Evolutionary conservation across 2,329 filamentous ascomycete species (phyloP).

Genomic region (Fragosphaeria purpurea): DNA sequence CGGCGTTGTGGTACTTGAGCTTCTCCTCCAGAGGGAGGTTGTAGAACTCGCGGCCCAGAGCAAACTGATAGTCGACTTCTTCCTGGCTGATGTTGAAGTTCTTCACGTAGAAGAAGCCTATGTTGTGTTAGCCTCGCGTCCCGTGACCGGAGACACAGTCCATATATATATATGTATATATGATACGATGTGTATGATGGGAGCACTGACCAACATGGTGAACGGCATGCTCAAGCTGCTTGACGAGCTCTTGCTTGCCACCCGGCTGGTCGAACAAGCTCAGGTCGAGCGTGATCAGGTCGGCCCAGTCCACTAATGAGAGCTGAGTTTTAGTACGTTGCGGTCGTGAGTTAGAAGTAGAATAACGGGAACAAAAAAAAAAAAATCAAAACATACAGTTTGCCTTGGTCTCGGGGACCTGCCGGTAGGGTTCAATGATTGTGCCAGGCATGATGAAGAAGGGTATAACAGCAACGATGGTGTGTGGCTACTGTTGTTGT

Average conservation of each 20-base stretch:
- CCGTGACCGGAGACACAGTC: too few species aligned
- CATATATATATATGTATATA: too few species aligned
- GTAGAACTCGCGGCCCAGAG: constrained; percentile 40
- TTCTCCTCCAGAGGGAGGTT: constrained; percentile 43
- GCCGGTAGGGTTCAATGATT: constrained; percentile 11
- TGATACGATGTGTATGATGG: too few species aligned
- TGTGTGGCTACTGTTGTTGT: too few species aligned
- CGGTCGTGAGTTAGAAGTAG: too few species aligned
- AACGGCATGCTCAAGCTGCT: constrained; percentile 33
- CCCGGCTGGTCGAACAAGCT: constrained; percentile 22
- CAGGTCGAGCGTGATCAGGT: constrained; percentile 20
- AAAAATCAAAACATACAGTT: constrained; percentile 2
- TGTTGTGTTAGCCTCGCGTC: background rate
- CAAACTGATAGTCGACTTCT: constrained; percentile 45
- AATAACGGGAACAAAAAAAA: too few species aligned
- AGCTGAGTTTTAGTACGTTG: too few species aligned
- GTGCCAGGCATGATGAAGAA: constrained; percentile 6
- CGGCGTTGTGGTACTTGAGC: constrained; percentile 31
- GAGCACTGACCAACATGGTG: constrained; percentile 21
- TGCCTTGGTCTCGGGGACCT: constrained; percentile 13
- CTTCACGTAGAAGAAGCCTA: constrained; percentile 45
- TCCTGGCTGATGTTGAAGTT: constrained; percentile 47
- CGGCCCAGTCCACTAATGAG: constrained; percentile 13
- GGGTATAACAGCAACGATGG: too few species aligned
- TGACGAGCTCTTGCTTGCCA: constrained; percentile 22